Evolutionary conservation across 108 stramenopile genomes (phyloP).

Genomic region (Nitzschia sp.): DNA sequence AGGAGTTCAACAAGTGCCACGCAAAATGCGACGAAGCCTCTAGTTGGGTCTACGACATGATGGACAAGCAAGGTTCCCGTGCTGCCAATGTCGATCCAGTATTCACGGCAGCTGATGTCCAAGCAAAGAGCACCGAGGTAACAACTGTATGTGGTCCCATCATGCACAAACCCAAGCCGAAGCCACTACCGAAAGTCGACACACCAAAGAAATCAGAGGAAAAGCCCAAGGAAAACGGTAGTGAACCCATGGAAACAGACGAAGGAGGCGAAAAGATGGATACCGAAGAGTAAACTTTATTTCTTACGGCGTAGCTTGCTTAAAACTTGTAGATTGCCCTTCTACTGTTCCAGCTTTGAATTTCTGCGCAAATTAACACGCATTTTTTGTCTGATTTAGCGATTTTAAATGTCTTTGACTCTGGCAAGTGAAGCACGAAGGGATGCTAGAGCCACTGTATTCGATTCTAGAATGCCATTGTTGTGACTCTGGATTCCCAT

Average conservation of each 20-base stretch:
- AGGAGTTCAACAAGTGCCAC: constrained; percentile 81
- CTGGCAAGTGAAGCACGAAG: constrained; percentile 22
- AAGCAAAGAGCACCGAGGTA: constrained; percentile 71
- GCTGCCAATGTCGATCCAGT: constrained; percentile 77
- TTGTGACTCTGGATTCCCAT: constrained; percentile 28
- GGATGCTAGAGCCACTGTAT: constrained; percentile 34
- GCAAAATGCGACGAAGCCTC: constrained; percentile 70
- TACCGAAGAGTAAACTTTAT: constrained; percentile 21
- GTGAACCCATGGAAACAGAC: constrained; percentile 74
- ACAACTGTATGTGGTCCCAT: constrained; percentile 74
- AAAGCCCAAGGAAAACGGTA: constrained; percentile 48
- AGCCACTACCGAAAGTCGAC: constrained; percentile 72
- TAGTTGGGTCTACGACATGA: constrained; percentile 91
- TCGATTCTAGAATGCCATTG: constrained; percentile 8
- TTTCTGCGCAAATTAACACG: no score
- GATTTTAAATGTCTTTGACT: constrained; percentile 14
- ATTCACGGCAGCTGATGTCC: constrained; percentile 73
- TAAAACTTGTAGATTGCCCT: neutral
- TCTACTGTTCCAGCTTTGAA: no score
- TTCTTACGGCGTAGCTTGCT: neutral
- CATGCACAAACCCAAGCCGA: constrained; percentile 94
- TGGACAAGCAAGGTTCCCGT: constrained; percentile 89
- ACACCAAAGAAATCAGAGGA: constrained; percentile 47
- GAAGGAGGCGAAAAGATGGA: constrained; percentile 44
- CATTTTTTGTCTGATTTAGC: no score